Conservation (phyloP, 768 basidiomycete species). For the Suillus variegatus region DNA sequence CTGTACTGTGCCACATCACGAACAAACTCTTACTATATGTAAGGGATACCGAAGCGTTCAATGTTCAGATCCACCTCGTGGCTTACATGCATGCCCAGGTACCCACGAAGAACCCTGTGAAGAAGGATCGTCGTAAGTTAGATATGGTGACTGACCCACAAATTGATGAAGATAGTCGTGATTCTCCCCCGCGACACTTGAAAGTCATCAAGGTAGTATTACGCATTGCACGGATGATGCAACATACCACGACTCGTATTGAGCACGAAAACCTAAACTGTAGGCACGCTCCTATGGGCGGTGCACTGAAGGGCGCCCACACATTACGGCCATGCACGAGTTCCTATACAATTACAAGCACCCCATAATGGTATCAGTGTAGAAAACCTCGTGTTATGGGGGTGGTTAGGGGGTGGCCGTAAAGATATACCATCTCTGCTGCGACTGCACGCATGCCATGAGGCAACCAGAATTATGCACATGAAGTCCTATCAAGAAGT, state of each 20-base stretch:
- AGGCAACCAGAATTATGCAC: neutral
- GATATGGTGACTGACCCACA: neutral
- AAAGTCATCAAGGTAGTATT: too few species aligned
- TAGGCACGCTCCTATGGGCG: neutral
- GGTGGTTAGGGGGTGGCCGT: neutral
- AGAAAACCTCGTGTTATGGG: neutral
- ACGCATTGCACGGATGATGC: neutral
- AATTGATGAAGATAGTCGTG: neutral
- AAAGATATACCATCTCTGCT: neutral
- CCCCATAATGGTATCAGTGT: too few species aligned
- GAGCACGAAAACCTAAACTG: neutral
- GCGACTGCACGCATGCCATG: neutral
- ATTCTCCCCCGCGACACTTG: too few species aligned
- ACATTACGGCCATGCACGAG: neutral
- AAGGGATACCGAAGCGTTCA: too few species aligned
- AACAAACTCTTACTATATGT: neutral
- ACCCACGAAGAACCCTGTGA: neutral
- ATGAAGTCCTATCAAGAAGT: neutral
- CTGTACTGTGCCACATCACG: neutral
- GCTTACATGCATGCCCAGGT: neutral
- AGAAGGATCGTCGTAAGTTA: neutral
- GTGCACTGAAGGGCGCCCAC: neutral
- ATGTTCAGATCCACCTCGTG: too few species aligned
- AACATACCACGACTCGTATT: neutral
- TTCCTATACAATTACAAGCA: neutral